These are phyloP conservation scores for Aspergillus haitiensis DNA, from an alignment of 495 filamentous ascomycete genomes.

Conservation along the genomic window DNA sequence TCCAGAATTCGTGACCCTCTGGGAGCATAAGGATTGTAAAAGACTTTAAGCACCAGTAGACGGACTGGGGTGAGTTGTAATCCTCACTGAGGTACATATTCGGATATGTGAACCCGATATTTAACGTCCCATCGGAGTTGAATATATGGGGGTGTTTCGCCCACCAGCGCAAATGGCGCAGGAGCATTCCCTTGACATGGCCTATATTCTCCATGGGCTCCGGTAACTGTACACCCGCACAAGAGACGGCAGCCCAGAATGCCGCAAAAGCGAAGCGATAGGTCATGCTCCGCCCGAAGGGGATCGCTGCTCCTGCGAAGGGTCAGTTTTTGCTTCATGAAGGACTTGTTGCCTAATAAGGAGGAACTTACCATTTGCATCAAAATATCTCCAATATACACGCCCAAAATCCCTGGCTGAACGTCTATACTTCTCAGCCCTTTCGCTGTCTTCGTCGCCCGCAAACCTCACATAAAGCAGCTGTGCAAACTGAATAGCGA, in stretches of 20 bases:
- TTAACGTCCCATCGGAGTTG: conserved; percentile 59
- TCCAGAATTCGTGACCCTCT: conserved; percentile 68
- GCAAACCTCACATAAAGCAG: conserved; percentile 23
- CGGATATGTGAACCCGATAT: conserved; percentile 71
- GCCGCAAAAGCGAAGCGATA: conserved; percentile 75
- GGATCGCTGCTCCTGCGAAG: conserved; percentile 41
- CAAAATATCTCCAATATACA: conserved; percentile 67
- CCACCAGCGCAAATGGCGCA: conserved; percentile 75
- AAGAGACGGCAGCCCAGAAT: conserved; percentile 71
- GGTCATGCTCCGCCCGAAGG: conserved; percentile 71
- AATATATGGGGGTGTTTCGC: conserved; percentile 58
- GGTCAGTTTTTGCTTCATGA: background rate
- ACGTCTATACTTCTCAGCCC: conserved; percentile 62
- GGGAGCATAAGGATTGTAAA: conserved; percentile 67
- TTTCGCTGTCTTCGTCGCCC: conserved; percentile 22
- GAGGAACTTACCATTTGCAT: conserved; percentile 14
- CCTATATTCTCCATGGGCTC: conserved; percentile 50
- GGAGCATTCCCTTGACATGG: conserved; percentile 67
- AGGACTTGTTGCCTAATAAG: background rate
- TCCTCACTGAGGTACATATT: conserved; percentile 76
- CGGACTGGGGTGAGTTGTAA: conserved; percentile 68
- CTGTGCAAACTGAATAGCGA: conserved; percentile 30
- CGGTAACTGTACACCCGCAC: conserved; percentile 62
- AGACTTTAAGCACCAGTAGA: conserved; percentile 73
- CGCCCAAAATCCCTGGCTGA: conserved; percentile 60